Evolutionary conservation across 495 filamentous ascomycete genomes (phyloP), one percentile per base, ranked within the genome.

Genomic region (Lepidopterella palustris): DNA sequence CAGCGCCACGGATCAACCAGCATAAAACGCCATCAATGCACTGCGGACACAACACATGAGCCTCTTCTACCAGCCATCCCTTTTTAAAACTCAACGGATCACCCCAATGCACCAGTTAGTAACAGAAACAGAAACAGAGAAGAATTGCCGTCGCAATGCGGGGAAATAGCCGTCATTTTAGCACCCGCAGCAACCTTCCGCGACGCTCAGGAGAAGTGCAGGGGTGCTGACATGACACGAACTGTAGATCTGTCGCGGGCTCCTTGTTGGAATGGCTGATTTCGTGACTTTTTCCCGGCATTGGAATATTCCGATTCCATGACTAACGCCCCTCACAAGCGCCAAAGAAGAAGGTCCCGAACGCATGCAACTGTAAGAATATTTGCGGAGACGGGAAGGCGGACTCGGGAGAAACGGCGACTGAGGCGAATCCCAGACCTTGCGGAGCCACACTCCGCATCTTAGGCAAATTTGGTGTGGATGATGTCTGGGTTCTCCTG

Each of bases 401-500:
- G 23, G 51, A 15, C 8, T 50, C 56, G 47, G 52, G 59, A 60
- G 59, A 55, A 59, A 27, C 42, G 45, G 53, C 58, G 55, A 35
- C 11, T 35, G 29, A 29, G n/a, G 50, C 63, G 42, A 66, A 62
- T 61, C 1, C 32, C 29, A 20, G 58, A 42, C 18, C 31, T 48
- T 59, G 54, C 63, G 54, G 53, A 24, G 58, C 59, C 53, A 61
- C 62, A 53, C 56, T 39, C 53, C n/a, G 55, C 49, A 55, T 57
- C 75, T n/a, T 64, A 97, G 59, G 88, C 89, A 70, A 97, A 95
- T 75, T 96, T 97, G 64, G 89, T 93, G 75, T 97, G 92, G 71
- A 99, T 97, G 62, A 97, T 89, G 63, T 99, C 92, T 4, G 93
- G 93, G 72, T 99, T 92, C 79, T 99, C 93, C 69, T 99, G 95